phyloP scores from a whole-genome alignment of 345 rosid species.

The Eucalyptus tenuipes region DNA sequence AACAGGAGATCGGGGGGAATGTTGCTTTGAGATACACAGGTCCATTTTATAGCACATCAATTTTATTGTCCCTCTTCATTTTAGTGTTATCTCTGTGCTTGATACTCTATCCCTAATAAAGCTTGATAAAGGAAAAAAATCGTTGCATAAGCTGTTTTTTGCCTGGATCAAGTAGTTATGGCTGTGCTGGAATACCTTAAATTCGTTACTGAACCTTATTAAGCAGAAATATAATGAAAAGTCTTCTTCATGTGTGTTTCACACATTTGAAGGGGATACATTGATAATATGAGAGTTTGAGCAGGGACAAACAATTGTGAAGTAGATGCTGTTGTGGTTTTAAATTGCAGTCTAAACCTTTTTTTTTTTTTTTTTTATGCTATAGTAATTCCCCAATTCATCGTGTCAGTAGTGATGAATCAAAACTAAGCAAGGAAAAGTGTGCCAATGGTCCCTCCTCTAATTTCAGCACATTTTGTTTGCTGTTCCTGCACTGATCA shows the following conservation, averaged over 20 bases:
- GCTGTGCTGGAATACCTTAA: neutral
- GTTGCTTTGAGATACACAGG: conserved; percentile 50
- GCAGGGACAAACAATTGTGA: neutral
- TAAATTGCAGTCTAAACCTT: neutral
- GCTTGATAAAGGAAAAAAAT: neutral
- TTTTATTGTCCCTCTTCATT: neutral
- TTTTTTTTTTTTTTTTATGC: neutral
- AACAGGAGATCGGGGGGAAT: conserved; percentile 60
- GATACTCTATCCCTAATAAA: neutral
- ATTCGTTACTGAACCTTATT: neutral
- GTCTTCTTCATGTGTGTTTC: neutral
- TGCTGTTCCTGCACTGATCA: neutral
- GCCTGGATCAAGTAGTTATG: neutral
- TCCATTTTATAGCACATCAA: neutral
- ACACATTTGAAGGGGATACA: neutral
- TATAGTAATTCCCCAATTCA: neutral
- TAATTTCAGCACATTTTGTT: neutral
- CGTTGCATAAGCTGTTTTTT: neutral
- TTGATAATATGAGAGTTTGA: neutral
- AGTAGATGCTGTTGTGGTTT: neutral
- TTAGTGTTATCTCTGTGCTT: neutral
- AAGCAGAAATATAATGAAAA: neutral
- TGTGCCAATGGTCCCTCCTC: neutral
- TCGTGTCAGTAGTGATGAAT: neutral
- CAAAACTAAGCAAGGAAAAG: neutral